A percentile compares a stretch with the other conserved stretches of the same genome.
Conservation (phyloP, 2,329 filamentous ascomycete species). For the Penicillium brasilianum region DNA sequence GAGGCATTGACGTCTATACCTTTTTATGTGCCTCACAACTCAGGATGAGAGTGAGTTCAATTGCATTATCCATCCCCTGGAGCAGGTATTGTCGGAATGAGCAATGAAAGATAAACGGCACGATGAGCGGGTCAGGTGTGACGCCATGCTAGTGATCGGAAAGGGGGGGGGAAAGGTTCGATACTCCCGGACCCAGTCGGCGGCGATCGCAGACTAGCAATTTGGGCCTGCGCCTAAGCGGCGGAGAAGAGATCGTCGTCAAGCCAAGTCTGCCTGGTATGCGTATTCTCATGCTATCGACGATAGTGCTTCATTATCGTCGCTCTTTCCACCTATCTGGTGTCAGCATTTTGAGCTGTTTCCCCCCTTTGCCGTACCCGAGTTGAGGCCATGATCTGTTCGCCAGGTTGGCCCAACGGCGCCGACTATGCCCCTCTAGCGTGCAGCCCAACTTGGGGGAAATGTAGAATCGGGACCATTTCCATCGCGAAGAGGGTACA, state of each 20-base stretch:
- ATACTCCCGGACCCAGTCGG: constrained; percentile 15
- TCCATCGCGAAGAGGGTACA: not conserved
- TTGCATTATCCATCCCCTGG: not conserved
- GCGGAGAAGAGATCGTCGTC: constrained; percentile 17
- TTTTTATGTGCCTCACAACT: not conserved
- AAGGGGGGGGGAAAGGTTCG: constrained; percentile 1
- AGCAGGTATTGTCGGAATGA: not conserved
- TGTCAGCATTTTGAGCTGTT: not conserved
- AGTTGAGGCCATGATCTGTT: constrained; percentile 7
- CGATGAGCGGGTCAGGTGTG: constrained; percentile 6
- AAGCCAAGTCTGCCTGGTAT: constrained; percentile 13
- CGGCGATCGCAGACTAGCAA: constrained; percentile 19
- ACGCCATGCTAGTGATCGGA: not conserved
- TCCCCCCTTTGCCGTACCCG: not conserved
- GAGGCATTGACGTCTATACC: not conserved
- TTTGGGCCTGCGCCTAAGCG: constrained; percentile 12
- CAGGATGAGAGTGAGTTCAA: no score
- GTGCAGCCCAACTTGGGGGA: constrained; percentile 15
- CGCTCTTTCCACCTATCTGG: not conserved
- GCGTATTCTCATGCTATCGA: constrained; percentile 2
- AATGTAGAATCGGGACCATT: constrained; percentile 14
- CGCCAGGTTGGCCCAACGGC: constrained; percentile 13
- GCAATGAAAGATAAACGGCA: not conserved
- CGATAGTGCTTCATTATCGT: not conserved
- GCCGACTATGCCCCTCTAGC: constrained; percentile 17